A percentile compares a stretch with the other conserved stretches of the same genome.
phyloP scores from a whole-genome alignment of 768 basidiomycete species.

The Rhizopogon vesiculosus region DNA sequence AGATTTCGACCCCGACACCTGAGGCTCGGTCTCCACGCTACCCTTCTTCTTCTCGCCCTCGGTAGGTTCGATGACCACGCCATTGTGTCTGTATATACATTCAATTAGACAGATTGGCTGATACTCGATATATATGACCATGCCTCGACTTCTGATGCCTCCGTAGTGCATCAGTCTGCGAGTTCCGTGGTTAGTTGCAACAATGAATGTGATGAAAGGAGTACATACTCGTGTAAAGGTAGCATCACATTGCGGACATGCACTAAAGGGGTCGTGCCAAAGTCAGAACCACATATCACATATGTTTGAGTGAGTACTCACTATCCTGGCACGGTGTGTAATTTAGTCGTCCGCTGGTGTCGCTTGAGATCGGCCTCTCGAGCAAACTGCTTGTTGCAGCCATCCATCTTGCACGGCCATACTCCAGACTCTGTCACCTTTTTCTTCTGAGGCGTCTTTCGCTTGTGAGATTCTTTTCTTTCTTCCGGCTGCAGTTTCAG shows the following conservation, averaged over 20 bases:
- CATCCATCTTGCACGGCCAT: conserved; percentile 81
- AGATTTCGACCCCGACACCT: conserved; percentile 38
- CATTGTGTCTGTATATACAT: conserved; percentile 47
- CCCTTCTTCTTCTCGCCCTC: conserved; percentile 17
- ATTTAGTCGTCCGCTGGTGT: conserved; percentile 76
- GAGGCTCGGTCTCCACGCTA: conserved; percentile 20
- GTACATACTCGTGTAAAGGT: conserved; percentile 69
- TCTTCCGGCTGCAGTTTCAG: conserved; percentile 29
- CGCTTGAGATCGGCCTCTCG: conserved; percentile 79
- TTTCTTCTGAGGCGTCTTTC: conserved; percentile 38
- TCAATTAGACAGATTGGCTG: conserved; percentile 1
- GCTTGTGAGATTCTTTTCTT: conserved; percentile 38
- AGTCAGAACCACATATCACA: conserved; percentile 11
- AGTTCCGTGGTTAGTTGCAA: conserved; percentile 3
- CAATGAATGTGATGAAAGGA: conserved; percentile 9
- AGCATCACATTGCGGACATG: conserved; percentile 78
- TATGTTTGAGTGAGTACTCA: conserved; percentile 28
- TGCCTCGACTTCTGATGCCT: conserved; percentile 79
- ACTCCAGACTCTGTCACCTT: conserved; percentile 45
- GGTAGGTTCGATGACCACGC: conserved; percentile 54
- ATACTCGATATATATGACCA: conserved; percentile 12
- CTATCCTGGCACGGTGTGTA: conserved; percentile 73
- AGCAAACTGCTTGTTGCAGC: conserved; percentile 78
- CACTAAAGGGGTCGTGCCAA: conserved; percentile 32
- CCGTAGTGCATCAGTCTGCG: conserved; percentile 74